phyloP scores from a whole-genome alignment of 805 yeast species.

The Torulaspora indica region DNA sequence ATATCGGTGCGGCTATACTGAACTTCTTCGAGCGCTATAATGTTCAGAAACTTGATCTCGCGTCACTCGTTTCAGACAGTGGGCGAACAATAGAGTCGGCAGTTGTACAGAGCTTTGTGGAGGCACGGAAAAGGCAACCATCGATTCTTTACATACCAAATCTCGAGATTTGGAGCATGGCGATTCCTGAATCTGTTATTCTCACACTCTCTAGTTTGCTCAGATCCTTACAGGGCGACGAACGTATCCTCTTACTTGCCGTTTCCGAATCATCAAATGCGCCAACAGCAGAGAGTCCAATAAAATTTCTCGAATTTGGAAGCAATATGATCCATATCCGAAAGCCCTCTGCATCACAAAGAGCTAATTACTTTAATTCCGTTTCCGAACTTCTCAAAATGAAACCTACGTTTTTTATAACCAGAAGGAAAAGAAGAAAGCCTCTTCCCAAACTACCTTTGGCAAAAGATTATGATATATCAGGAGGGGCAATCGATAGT shows the following conservation, averaged over 20 bases:
- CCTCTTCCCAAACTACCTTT: constrained; percentile 40
- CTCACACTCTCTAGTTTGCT: constrained; percentile 68
- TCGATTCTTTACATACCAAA: constrained; percentile 80
- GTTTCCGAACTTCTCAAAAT: constrained; percentile 53
- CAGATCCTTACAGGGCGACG: constrained; percentile 63
- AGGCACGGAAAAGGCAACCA: constrained; percentile 86
- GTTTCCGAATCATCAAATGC: constrained; percentile 44
- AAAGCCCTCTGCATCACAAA: constrained; percentile 46
- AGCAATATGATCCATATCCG: constrained; percentile 45
- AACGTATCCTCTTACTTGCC: constrained; percentile 69
- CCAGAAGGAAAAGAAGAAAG: constrained; percentile 46
- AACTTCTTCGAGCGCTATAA: constrained; percentile 85
- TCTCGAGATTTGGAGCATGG: constrained; percentile 67
- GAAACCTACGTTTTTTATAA: constrained; percentile 70
- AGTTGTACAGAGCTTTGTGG: constrained; percentile 76
- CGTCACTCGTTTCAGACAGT: constrained; percentile 70
- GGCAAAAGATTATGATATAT: constrained; percentile 24
- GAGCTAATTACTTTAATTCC: constrained; percentile 52
- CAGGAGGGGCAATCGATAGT: constrained; percentile 8
- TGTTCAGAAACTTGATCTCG: constrained; percentile 79
- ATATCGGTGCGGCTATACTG: constrained; percentile 74
- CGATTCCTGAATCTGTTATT: constrained; percentile 63
- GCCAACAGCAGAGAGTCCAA: constrained; percentile 16
- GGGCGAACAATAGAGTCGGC: constrained; percentile 78
- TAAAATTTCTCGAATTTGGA: constrained; percentile 28